phyloP scores from a whole-genome alignment of 306 rosid species.

The Aeschynomene evenia region DNA sequence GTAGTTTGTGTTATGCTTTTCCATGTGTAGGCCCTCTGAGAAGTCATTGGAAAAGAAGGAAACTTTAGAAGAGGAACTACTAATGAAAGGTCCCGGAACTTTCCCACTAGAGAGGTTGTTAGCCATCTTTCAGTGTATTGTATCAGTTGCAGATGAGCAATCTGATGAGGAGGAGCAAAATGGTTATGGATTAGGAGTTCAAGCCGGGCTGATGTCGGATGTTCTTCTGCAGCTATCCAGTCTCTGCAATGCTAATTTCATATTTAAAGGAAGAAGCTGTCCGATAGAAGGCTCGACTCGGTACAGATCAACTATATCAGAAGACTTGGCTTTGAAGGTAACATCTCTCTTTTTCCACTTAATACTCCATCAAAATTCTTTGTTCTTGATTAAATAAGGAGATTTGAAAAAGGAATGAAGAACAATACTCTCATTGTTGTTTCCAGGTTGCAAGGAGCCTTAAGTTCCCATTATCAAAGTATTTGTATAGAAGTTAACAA shows the following conservation, averaged over 20 bases:
- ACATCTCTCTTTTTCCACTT: constrained; percentile 8
- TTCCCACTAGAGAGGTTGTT: constrained; percentile 91
- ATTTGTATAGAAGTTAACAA: constrained; percentile 65
- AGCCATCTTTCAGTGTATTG: constrained; percentile 88
- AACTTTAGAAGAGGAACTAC: constrained; percentile 68
- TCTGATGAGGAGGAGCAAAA: constrained; percentile 56
- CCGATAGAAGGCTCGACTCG: constrained; percentile 84
- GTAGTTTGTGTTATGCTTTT: constrained; percentile 25
- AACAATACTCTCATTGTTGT: constrained; percentile 14
- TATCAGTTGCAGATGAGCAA: constrained; percentile 65
- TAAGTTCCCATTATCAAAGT: constrained; percentile 83
- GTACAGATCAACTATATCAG: constrained; percentile 71
- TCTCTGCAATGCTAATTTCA: constrained; percentile 86
- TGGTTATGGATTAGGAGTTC: constrained; percentile 42
- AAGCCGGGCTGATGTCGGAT: constrained; percentile 68
- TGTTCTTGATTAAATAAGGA: not conserved
- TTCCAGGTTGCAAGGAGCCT: constrained; percentile 93
- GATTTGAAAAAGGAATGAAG: not conserved
- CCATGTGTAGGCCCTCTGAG: constrained; percentile 53
- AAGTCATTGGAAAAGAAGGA: constrained; percentile 73
- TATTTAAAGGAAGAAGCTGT: constrained; percentile 82
- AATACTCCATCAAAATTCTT: not conserved
- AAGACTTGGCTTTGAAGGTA: constrained; percentile 80
- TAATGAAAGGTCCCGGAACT: constrained; percentile 94
- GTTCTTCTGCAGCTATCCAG: constrained; percentile 82